Evolutionary conservation across 73 alveolate species (phyloP), one percentile per base, ranked within the genome.

Genomic region (Paramecium octaurelia): DNA sequence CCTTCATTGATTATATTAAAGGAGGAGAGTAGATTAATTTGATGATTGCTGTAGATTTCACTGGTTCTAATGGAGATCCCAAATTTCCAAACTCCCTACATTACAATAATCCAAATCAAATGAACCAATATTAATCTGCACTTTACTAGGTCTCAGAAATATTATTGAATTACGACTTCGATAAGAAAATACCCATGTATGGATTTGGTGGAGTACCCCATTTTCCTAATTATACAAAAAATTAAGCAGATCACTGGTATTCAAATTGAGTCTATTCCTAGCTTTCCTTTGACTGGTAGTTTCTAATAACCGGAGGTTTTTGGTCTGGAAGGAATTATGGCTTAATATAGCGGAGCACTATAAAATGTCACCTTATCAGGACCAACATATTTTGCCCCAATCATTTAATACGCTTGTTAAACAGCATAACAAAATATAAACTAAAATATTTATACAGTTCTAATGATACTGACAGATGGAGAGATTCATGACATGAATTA

Each of bases 121-220:
- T 71, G 92, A 97, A 97, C 80, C 91, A 97, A 86, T 97, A 97
- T 94, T 97, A 97, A 92, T 70, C 92, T 57, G 99, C 99, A 29
- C 73, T 97, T 0, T 44, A 50, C 29, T 85, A 92, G 29, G 98
- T 97, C 9, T 98, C 99, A 10, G 58, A 69, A 42, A 95, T 97
- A 21, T 44, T 97, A 46, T 96, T 95, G 64, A 93, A 73, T 59
- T 97, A 97, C 88, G 99, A 96, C 64, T 40, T 86, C 70, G 97
- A 97, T 85, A 86, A 94, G 93, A 23, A 27, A 80, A 95, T 97
- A 68, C 99, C 99, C 10, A 93, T 95, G 85, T 97, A 93, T 93
- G 99, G 99, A 14, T 97, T 97, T 92, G 99, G 99, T 1, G 99
- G 99, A 21, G 93, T 93, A 21, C 98, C 99, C 1, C 92, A 93